Conservation (phyloP, 2,329 filamentous ascomycete species). For the Periconia sp. region DNA sequence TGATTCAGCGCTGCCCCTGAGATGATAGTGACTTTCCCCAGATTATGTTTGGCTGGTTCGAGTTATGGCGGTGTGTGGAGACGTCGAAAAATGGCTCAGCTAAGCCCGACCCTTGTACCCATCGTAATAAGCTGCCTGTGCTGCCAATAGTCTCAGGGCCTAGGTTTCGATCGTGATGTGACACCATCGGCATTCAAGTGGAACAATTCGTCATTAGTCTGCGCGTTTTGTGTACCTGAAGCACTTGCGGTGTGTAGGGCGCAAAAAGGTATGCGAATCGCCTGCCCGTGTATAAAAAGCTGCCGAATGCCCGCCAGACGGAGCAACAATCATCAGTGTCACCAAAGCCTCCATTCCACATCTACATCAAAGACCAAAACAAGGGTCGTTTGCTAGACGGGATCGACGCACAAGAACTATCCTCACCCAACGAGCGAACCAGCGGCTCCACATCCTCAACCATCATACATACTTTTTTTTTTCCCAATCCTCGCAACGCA, state of each 20-base stretch:
- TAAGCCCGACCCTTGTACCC: constrained; percentile 24
- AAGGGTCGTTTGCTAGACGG: constrained; percentile 20
- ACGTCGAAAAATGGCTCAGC: constrained; percentile 36
- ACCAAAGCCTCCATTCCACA: constrained; percentile 19
- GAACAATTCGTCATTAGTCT: constrained; percentile 25
- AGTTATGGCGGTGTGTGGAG: constrained; percentile 37
- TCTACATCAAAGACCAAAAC: constrained; percentile 22
- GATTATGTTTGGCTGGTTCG: constrained; percentile 25
- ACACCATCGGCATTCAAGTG: constrained; percentile 26
- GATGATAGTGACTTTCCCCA: constrained; percentile 27
- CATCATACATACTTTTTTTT: not conserved
- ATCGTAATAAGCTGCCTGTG: constrained; percentile 27
- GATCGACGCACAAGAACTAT: constrained; percentile 37
- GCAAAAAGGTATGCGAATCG: constrained; percentile 10
- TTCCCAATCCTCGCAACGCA: too few species aligned
- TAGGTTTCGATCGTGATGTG: constrained; percentile 35
- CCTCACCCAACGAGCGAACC: constrained; percentile 28
- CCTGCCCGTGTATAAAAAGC: constrained; percentile 32
- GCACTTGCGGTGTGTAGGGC: constrained; percentile 29
- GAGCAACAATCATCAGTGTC: constrained; percentile 29
- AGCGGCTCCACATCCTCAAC: constrained; percentile 11
- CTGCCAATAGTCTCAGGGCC: constrained; percentile 24
- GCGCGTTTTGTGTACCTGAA: constrained; percentile 29
- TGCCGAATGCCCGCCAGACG: constrained; percentile 25
- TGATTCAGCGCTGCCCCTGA: constrained; percentile 26